Base-by-base conservation (phyloP, 2,329 filamentous ascomycete species). In the Leptographium galeiforme region DNA sequence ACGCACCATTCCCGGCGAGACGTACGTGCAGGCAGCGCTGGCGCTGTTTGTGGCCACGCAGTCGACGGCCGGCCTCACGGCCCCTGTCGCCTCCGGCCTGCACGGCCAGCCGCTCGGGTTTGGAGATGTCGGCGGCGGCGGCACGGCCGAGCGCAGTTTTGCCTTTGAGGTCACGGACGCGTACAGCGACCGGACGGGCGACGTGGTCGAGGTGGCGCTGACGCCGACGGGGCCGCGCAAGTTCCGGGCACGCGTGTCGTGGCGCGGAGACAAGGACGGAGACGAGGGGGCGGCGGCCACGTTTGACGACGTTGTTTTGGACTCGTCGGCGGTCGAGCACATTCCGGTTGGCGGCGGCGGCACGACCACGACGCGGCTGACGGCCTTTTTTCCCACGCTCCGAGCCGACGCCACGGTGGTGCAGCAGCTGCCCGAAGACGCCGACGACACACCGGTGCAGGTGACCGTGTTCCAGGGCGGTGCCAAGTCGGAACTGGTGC, bases 1-100 rank as follows among this genome's bases (percentile, higher is more conserved):
- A 1, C 68, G 78, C 13, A 65, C 67, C 0, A 76, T 85, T 38
- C 72, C 78, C 19, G 76, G 84, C 45, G 89, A 95, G 68, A 79
- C 89, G 2, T 87, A 89, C 59, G 83, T 85, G 0, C 93, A 98
- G 71, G 90, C 89, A 10, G 90, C 90, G 0, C 73, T 98, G 11
- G 88, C 84, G 10, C 73, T 91, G 59, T 68, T 87, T 52, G 72
- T 76, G 50, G 68, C 77, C 55, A 73, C 76, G 58, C 66, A 64
- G 45, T 34, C 46, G 16, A 34, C 34, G 4, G 16, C 18, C 34
- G 14, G n/a, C 44, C 2, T 18, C 43, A 19, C 55, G 45, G 11
- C 51, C 18, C 18, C 34, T 8, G 14, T 45, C 0, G 32, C 44
- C 16, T 56, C 46, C 12, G 51, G 56, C 12, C 55, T 19, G 25